These are phyloP conservation scores for Arabidopsis lyrata DNA, from an alignment of 441 rosid genomes.

Conservation along the genomic window DNA sequence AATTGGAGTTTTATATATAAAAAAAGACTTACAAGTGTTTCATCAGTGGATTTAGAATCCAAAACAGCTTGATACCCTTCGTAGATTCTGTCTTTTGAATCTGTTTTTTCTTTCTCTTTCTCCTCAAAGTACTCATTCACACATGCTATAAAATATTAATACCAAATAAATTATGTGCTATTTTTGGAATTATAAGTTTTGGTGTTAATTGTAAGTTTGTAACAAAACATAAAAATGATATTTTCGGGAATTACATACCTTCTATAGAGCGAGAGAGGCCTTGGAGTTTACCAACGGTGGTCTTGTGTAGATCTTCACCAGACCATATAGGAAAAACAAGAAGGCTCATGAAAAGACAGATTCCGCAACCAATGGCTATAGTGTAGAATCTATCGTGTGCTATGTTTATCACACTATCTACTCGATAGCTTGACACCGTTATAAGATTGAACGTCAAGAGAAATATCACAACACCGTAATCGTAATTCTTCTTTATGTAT, in stretches of 20 bases:
- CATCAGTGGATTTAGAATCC: conserved; percentile 89
- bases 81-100: conserved; percentile 68
- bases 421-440: conserved; percentile 80
- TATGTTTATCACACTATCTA: conserved; percentile 60
- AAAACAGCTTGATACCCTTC: conserved; percentile 81
- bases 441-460: conserved; percentile 83
- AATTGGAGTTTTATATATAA: neutral
- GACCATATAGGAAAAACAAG: conserved; percentile 86
- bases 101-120: conserved; percentile 48
- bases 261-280: conserved; percentile 76
- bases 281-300: conserved; percentile 75
- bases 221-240: neutral
- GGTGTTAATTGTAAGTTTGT: neutral
- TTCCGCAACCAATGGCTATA: conserved; percentile 73
- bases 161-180: too few species aligned
- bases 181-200: neutral
- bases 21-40: conserved; percentile 65
- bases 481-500: conserved; percentile 79
- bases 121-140: conserved; percentile 71
- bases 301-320: conserved; percentile 81
- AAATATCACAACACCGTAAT: conserved; percentile 87
- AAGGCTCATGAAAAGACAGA: conserved; percentile 77
- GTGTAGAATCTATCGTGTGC: conserved; percentile 77
- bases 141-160: conserved; percentile 54
- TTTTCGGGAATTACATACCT: conserved; percentile 46